These are phyloP conservation scores for Thermomyces lanuginosus DNA, from an alignment of 2,329 filamentous ascomycete species.

Conservation along the genomic window DNA sequence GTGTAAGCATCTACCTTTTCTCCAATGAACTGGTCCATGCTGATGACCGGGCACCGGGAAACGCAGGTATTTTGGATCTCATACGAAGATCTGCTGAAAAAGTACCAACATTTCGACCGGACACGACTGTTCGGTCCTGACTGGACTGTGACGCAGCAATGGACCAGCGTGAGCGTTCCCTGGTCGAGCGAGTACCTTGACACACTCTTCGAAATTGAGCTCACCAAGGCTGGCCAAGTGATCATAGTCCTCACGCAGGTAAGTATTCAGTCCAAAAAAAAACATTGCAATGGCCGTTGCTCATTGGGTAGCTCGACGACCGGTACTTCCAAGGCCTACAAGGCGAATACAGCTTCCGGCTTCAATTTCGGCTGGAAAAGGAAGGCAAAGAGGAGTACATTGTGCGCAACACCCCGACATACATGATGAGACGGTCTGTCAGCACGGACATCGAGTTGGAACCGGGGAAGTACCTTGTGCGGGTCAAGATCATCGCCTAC, in stretches of 20 bases:
- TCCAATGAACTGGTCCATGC: too few relatives aligned
- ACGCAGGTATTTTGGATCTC: conserved; percentile 42
- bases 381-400: conserved; percentile 45
- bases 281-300: conserved; percentile 7
- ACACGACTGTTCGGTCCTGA: conserved; percentile 44
- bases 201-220: conserved; percentile 41
- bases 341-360: conserved; percentile 40
- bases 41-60: too few relatives aligned
- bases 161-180: conserved; percentile 43
- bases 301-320: conserved; percentile 34
- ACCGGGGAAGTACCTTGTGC: conserved; percentile 56
- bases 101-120: conserved; percentile 44
- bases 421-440: conserved; percentile 54
- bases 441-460: conserved; percentile 62
- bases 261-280: background rate
- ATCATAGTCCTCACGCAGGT: conserved; percentile 44
- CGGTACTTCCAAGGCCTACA: conserved; percentile 44
- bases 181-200: conserved; percentile 46
- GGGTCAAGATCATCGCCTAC: conserved; percentile 56
- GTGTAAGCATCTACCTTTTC: conserved; percentile 26
- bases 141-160: conserved; percentile 45
- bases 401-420: conserved; percentile 39
- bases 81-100: conserved; percentile 41
- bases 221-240: conserved; percentile 36
- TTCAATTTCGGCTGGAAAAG: conserved; percentile 44